phyloP scores from a whole-genome alignment of 768 basidiomycete species.

The Dentipellis sp. region DNA sequence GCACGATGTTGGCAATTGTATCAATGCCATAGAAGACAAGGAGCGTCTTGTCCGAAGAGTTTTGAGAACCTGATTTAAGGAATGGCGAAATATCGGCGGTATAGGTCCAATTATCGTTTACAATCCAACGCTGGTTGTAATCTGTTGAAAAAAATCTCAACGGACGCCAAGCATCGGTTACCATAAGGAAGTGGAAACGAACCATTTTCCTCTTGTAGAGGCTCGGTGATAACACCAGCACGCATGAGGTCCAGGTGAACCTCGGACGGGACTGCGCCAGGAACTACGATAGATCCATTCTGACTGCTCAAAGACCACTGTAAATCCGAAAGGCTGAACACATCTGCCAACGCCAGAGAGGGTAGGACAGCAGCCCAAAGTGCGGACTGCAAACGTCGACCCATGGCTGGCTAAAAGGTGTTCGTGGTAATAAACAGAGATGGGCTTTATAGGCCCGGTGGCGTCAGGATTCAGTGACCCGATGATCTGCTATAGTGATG shows the following conservation, averaged over 20 bases:
- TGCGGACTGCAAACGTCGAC: background rate
- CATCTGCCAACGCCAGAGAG: constrained; percentile 13
- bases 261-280: constrained; percentile 42
- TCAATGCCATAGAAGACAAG: constrained; percentile 50
- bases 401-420: background rate
- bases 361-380: constrained; percentile 5
- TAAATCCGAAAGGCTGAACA: constrained; percentile 36
- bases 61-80: constrained; percentile 16
- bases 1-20: constrained; percentile 45
- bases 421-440: too few relatives aligned
- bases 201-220: constrained; percentile 47
- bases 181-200: constrained; percentile 1
- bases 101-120: constrained; percentile 50
- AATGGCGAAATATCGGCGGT: constrained; percentile 43
- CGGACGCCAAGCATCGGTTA: background rate
- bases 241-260: constrained; percentile 43
- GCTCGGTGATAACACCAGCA: constrained; percentile 45
- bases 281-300: constrained; percentile 43
- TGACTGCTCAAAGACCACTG: constrained; percentile 45
- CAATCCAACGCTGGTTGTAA: constrained; percentile 46
- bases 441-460: too few relatives aligned
- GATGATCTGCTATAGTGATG: too few relatives aligned
- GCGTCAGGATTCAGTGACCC: too few relatives aligned
- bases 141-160: constrained; percentile 23
- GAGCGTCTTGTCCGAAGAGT: constrained; percentile 24